phyloP scores from a whole-genome alignment of 2,329 filamentous ascomycete species.

The Emericellopsis cladophorae region DNA sequence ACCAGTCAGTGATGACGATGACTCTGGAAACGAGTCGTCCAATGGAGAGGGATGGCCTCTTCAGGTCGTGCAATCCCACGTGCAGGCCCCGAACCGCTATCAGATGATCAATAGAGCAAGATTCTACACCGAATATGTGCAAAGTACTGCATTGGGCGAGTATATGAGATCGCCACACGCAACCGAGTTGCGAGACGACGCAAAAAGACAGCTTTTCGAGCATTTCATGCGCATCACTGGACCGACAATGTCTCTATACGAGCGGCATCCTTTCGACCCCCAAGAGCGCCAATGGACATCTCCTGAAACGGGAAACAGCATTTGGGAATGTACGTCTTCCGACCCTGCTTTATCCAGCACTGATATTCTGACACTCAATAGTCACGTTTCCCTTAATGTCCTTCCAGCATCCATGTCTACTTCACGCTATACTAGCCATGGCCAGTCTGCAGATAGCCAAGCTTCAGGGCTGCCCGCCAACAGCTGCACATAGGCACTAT shows the following conservation, averaged over 20 bases:
- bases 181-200: conserved; percentile 67
- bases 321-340: conserved; percentile 45
- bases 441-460: conserved; percentile 81
- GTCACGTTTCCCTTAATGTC: conserved; percentile 76
- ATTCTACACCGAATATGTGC: too few species aligned
- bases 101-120: too few species aligned
- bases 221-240: conserved; percentile 88
- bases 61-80: too few species aligned
- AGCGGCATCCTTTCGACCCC: conserved; percentile 67
- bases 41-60: too few species aligned
- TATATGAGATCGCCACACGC: conserved; percentile 54
- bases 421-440: conserved; percentile 83
- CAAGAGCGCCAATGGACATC: conserved; percentile 39
- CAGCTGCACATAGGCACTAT: conserved; percentile 83
- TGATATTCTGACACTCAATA: conserved; percentile 10
- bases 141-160: conserved; percentile 31
- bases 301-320: conserved; percentile 44
- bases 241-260: conserved; percentile 75
- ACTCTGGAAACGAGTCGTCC: too few species aligned
- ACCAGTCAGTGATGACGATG: too few species aligned
- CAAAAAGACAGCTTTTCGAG: conserved; percentile 73
- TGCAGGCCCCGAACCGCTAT: too few species aligned
- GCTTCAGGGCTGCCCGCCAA: conserved; percentile 59
- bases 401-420: conserved; percentile 69
- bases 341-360: not conserved